These are phyloP conservation scores for Cystoisospora suis DNA, from an alignment of 169 alveolate genomes.

Conservation along the genomic window DNA sequence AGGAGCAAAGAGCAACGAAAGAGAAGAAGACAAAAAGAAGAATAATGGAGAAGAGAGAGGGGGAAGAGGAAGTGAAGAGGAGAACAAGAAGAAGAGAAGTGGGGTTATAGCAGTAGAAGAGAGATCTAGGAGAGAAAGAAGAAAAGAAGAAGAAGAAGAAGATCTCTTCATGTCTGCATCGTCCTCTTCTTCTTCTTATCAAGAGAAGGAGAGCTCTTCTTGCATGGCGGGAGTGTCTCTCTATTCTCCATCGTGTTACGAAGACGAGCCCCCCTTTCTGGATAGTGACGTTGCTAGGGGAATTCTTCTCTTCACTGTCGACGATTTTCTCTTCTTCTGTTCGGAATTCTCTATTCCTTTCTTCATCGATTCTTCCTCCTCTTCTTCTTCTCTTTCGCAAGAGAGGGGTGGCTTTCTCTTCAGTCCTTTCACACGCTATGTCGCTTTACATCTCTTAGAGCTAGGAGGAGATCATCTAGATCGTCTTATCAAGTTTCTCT, in stretches of 20 bases:
- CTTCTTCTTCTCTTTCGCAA: background rate
- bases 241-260: constrained; percentile 15
- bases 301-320: constrained; percentile 41
- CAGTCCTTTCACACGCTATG: constrained; percentile 35
- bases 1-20: background rate
- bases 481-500: constrained; percentile 48
- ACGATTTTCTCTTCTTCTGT: constrained; percentile 65
- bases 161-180: background rate
- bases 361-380: background rate
- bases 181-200: background rate
- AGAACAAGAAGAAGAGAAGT: background rate
- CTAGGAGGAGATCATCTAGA: constrained; percentile 68
- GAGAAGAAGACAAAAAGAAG: background rate
- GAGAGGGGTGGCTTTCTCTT: background rate
- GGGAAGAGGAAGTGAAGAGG: background rate
- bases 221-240: background rate
- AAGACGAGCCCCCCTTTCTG: constrained; percentile 67
- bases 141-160: no score
- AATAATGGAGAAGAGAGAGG: background rate
- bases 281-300: constrained; percentile 67
- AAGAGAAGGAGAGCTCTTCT: background rate
- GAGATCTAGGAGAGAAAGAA: background rate
- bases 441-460: constrained; percentile 61
- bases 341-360: constrained; percentile 43
- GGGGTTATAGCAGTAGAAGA: no score